A percentile compares a stretch with the other conserved stretches of the same genome.
Evolutionary conservation across 352 stramenopile genomes (phyloP).

Genomic region (Hyaloperonospora arabidopsidis): DNA sequence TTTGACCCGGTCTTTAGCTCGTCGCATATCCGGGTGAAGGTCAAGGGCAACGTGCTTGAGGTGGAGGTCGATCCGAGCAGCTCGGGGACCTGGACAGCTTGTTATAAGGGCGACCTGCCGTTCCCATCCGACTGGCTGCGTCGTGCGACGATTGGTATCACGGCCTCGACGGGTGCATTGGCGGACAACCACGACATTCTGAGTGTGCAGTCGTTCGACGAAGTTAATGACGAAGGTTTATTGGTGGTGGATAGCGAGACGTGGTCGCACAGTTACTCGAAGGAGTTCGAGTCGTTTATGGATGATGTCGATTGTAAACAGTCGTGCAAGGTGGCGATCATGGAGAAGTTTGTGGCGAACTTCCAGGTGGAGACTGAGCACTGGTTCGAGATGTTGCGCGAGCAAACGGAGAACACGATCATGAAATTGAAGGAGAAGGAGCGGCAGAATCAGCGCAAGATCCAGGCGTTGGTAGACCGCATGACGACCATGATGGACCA

Average conservation of each 20-base stretch:
- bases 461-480: slow-evolving; percentile 57
- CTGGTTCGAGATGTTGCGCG: slow-evolving; percentile 75
- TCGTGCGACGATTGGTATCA: slow-evolving; percentile 57
- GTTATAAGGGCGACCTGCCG: slow-evolving; percentile 57
- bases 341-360: slow-evolving; percentile 77
- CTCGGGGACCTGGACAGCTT: slow-evolving; percentile 47
- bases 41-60: slow-evolving; percentile 45
- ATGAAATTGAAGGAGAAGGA: slow-evolving; percentile 70
- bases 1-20: slow-evolving; percentile 72
- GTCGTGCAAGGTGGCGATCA: slow-evolving; percentile 72
- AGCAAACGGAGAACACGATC: slow-evolving; percentile 70
- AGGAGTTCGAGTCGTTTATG: slow-evolving; percentile 65
- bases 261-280: slow-evolving; percentile 80
- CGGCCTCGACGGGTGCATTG: slow-evolving; percentile 63
- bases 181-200: slow-evolving; percentile 83
- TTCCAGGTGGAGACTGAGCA: slow-evolving; percentile 79
- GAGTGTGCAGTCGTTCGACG: slow-evolving; percentile 53
- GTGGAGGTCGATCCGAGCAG: slow-evolving; percentile 60
- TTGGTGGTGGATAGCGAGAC: slow-evolving; percentile 54
- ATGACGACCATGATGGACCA: slow-evolving; percentile 66
- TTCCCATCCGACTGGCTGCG: slow-evolving; percentile 64
- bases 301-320: slow-evolving; percentile 55
- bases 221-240: slow-evolving; percentile 49
- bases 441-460: slow-evolving; percentile 59
- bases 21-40: slow-evolving; percentile 52